These are phyloP conservation scores for Boletus sp. DNA, from an alignment of 768 basidiomycete species.

Conservation along the genomic window DNA sequence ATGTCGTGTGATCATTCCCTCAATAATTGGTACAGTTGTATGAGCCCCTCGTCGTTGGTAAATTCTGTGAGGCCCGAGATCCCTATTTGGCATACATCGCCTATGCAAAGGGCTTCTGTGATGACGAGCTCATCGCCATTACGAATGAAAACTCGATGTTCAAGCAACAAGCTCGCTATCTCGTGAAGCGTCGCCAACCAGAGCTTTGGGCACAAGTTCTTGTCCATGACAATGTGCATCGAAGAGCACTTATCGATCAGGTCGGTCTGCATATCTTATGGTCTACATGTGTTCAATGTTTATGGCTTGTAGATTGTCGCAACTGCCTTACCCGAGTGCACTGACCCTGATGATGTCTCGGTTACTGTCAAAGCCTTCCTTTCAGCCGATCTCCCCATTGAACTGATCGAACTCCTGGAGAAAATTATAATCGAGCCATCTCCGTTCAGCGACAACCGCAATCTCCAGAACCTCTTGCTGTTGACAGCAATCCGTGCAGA, in stretches of 20 bases:
- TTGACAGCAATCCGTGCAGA: constrained; percentile 96
- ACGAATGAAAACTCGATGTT: constrained; percentile 99
- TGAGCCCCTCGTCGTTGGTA: constrained; percentile 95
- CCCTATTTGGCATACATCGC: constrained; percentile 99
- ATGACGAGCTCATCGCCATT: constrained; percentile 94
- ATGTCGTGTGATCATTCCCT: background rate
- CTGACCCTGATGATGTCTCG: constrained; percentile 98
- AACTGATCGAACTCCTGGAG: constrained; percentile 95
- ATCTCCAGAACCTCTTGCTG: constrained; percentile 91
- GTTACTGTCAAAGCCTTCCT: constrained; percentile 98
- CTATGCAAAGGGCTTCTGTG: constrained; percentile 98
- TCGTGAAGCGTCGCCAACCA: constrained; percentile 91
- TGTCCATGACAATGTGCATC: constrained; percentile 83
- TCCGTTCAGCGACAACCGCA: constrained; percentile 96
- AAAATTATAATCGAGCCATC: constrained; percentile 98
- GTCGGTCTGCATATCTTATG: constrained; percentile 35
- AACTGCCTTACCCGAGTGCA: constrained; percentile 94
- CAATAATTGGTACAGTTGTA: constrained; percentile 60
- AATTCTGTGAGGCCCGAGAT: constrained; percentile 98
- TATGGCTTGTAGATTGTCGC: constrained; percentile 66
- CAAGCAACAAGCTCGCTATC: constrained; percentile 98
- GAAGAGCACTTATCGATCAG: constrained; percentile 92
- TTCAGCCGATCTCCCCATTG: constrained; percentile 92
- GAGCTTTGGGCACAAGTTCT: constrained; percentile 98
- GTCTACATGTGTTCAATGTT: background rate